A percentile compares a stretch with the other conserved stretches of the same genome.
Conservation (phyloP, 2,329 filamentous ascomycete genomes). For the Exophiala lecanii-corni region DNA sequence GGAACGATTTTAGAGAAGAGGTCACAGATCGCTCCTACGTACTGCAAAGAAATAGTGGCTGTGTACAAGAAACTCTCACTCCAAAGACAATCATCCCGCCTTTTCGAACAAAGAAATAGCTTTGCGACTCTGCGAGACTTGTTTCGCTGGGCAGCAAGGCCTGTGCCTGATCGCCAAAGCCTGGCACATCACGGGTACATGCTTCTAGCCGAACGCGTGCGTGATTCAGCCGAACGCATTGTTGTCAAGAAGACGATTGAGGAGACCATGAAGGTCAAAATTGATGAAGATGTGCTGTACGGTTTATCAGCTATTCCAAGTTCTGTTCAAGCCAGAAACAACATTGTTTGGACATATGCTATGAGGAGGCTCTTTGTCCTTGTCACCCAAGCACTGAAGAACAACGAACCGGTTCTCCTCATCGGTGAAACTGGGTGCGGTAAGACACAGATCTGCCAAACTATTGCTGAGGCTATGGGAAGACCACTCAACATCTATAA, state of each 20-base stretch:
- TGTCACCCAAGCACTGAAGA: slow-evolving; percentile 77
- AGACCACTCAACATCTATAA: slow-evolving; percentile 86
- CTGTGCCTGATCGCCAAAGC: slow-evolving; percentile 79
- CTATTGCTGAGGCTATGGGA: slow-evolving; percentile 74
- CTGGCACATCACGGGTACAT: slow-evolving; percentile 92
- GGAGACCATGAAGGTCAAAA: slow-evolving; percentile 77
- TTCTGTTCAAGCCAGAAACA: slow-evolving; percentile 28
- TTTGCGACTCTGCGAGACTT: slow-evolving; percentile 95
- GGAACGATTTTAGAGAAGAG: slow-evolving; percentile 86
- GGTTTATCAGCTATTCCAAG: slow-evolving; percentile 37
- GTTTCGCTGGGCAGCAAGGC: slow-evolving; percentile 87
- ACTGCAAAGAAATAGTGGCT: slow-evolving; percentile 83
- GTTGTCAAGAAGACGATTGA: slow-evolving; percentile 88
- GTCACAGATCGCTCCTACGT: slow-evolving; percentile 83
- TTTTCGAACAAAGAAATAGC: slow-evolving; percentile 96
- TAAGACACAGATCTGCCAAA: slow-evolving; percentile 93
- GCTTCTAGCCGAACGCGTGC: slow-evolving; percentile 88
- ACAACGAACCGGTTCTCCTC: slow-evolving; percentile 89
- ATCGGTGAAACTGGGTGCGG: slow-evolving; percentile 97
- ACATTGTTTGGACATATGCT: slow-evolving; percentile 86
- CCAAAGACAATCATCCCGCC: slow-evolving; percentile 78
- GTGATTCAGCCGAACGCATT: slow-evolving; percentile 78
- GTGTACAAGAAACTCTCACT: slow-evolving; percentile 92
- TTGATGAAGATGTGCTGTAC: slow-evolving; percentile 73
- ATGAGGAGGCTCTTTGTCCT: slow-evolving; percentile 90